Base-by-base conservation (phyloP, 805 yeast genomes). In the Sungouiella blattae region DNA sequence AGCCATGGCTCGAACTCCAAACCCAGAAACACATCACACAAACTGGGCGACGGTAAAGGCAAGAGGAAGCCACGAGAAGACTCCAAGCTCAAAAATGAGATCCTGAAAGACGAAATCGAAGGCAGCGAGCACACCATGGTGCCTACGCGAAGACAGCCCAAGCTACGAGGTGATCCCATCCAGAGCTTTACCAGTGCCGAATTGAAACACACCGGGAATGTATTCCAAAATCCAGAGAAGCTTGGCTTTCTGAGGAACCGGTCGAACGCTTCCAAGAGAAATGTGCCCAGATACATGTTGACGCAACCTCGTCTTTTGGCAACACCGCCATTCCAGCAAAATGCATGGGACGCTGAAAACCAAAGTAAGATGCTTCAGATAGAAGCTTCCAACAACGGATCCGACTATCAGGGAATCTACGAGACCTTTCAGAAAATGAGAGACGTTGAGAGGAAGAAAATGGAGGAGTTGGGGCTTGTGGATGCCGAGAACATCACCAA, bases 401-500 rank as follows among this genome's bases (percentile, higher is more conserved):
- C 68, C 3, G 94, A 87, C 53, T 63, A 75, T 12, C 87, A 86
- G 40, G 75, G 83, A 2, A 58, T 87, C 6, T 87, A 83, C 57
- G 95, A 86, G 47, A 78, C 78, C 30, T 73, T 87, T 37, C 89
- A 81, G 49, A 71, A 64, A 33, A 71, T 85, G 77, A 71, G 96
- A 37, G 88, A 82, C 12, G 57, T 54, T 5, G 98, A 89, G 60
- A 68, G 98, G 39, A 61, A 62, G 28, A 70, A 77, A 36, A 88
- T 89, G 96, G 96, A 88, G 51, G 59, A 66, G 1, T 62, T 78
- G 38, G 94, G 94, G 1, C 63, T 87, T 4, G 96, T 93, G 3
- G 98, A 93, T 57, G 82, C 80, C 29, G 95, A 87, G 45, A 88
- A 87, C 44, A 77, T 76, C 0, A 77, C 87, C 27, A 87, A 88